A percentile compares a stretch with the other conserved stretches of the same genome.
Conservation (phyloP, 2,329 filamentous ascomycete genomes). For the Aspergillus novoparasiticus region DNA sequence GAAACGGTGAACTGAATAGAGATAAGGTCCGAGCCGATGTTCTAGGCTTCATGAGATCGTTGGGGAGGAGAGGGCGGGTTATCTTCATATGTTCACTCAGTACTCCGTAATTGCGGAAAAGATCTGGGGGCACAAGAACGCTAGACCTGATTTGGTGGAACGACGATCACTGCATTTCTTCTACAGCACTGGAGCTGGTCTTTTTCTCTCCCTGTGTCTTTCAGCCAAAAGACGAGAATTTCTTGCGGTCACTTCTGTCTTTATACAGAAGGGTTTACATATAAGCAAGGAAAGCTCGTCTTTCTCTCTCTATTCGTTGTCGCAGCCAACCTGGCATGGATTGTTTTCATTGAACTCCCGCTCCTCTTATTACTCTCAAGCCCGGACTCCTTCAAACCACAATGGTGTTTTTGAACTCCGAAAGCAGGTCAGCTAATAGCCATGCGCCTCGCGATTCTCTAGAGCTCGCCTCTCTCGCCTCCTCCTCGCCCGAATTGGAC, state of each 20-base stretch:
- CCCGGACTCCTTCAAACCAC: constrained; percentile 7
- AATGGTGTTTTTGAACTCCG: constrained; percentile 37
- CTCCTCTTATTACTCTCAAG: constrained; percentile 3
- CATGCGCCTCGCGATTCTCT: constrained; percentile 78
- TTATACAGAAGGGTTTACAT: neutral
- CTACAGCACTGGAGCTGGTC: neutral
- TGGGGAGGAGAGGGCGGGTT: neutral
- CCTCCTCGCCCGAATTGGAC: constrained; percentile 68
- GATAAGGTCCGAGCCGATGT: constrained; percentile 13
- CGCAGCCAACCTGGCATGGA: constrained; percentile 3
- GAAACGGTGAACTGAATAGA: constrained; percentile 21
- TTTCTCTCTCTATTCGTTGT: neutral
- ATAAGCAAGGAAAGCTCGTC: neutral
- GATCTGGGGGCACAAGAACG: neutral
- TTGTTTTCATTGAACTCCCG: constrained; percentile 11
- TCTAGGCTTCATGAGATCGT: constrained; percentile 24
- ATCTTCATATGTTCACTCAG: neutral
- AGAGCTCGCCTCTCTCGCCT: constrained; percentile 92
- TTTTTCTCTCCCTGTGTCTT: neutral
- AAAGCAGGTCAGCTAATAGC: constrained; percentile 30
- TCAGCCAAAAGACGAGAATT: neutral
- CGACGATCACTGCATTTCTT: constrained; percentile 9
- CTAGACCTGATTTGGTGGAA: constrained; percentile 17
- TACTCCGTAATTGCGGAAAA: neutral
- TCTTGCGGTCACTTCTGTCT: neutral